Evolutionary conservation across 2,329 filamentous ascomycete species (phyloP).

Genomic region (Stagonosporopsis rhizophila): DNA sequence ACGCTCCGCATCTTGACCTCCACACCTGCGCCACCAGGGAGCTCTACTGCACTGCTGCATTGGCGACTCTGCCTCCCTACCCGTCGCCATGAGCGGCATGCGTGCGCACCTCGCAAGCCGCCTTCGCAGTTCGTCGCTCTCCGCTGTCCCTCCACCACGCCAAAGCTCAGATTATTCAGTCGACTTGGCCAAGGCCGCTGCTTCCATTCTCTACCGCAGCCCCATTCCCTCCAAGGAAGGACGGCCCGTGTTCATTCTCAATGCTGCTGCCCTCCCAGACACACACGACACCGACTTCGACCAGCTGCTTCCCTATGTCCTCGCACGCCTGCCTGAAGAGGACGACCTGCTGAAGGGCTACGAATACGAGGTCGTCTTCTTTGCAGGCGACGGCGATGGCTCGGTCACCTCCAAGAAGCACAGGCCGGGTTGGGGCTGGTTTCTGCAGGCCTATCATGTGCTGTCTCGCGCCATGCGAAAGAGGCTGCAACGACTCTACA

Average conservation of each 20-base stretch:
- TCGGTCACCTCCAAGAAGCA: constrained; percentile 56
- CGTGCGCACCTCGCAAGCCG: constrained; percentile 48
- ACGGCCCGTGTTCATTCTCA: constrained; percentile 62
- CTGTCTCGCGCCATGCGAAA: constrained; percentile 63
- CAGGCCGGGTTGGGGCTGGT: constrained; percentile 63
- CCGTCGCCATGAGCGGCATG: constrained; percentile 46
- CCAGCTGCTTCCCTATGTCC: constrained; percentile 61
- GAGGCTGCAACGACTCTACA: constrained; percentile 62
- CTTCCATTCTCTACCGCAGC: constrained; percentile 62
- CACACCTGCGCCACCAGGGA: not conserved
- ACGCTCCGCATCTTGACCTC: not conserved
- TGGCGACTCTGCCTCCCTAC: not conserved
- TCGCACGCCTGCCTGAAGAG: constrained; percentile 61
- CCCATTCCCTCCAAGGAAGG: constrained; percentile 59
- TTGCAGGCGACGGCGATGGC: constrained; percentile 61
- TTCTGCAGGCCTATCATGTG: constrained; percentile 64
- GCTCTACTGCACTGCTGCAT: not conserved
- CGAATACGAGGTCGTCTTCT: constrained; percentile 65
- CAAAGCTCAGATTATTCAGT: constrained; percentile 57
- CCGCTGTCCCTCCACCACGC: constrained; percentile 55
- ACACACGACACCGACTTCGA: constrained; percentile 62
- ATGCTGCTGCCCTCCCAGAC: constrained; percentile 64
- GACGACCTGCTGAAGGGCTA: constrained; percentile 61
- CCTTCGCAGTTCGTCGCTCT: constrained; percentile 54
- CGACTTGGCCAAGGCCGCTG: constrained; percentile 57